A percentile compares a stretch with the other conserved stretches of the same genome.
Conservation (phyloP, 2,329 filamentous ascomycete genomes). For the Pezicula neosporulosa region DNA sequence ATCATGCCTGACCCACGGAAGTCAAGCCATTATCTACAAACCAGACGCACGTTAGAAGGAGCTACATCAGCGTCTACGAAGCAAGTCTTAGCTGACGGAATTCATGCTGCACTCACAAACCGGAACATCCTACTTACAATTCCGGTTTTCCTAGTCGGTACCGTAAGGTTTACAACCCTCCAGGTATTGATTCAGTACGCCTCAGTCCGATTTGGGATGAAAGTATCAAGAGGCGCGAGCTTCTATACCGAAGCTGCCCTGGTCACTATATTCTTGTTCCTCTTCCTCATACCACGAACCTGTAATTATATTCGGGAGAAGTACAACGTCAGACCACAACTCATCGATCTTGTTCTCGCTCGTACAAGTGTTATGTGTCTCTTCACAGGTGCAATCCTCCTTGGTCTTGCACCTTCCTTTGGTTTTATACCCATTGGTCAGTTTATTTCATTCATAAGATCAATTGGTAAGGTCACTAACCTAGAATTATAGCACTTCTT, state of each 20-base stretch:
- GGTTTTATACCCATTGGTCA: constrained; percentile 20
- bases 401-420: constrained; percentile 16
- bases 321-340: constrained; percentile 13
- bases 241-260: constrained; percentile 28
- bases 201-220: constrained; percentile 21
- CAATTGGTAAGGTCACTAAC: neutral
- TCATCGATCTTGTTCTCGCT: constrained; percentile 22
- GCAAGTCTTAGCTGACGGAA: constrained; percentile 3
- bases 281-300: constrained; percentile 21
- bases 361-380: constrained; percentile 20
- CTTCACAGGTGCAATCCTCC: constrained; percentile 19
- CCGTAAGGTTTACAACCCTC: constrained; percentile 25
- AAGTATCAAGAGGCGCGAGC: constrained; percentile 23
- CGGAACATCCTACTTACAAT: constrained; percentile 18
- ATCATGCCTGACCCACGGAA: constrained; percentile 15
- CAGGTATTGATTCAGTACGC: constrained; percentile 28
- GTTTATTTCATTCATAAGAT: neutral
- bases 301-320: constrained; percentile 13
- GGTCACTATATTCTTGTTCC: constrained; percentile 25
- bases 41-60: neutral
- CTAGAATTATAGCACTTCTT: constrained; percentile 15
- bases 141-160: constrained; percentile 27
- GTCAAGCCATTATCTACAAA: neutral
- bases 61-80: neutral
- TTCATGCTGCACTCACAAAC: constrained; percentile 11